A percentile compares a stretch with the other conserved stretches of the same genome.
Conservation (phyloP, 108 stramenopile genomes). For the Parmales sp. region DNA sequence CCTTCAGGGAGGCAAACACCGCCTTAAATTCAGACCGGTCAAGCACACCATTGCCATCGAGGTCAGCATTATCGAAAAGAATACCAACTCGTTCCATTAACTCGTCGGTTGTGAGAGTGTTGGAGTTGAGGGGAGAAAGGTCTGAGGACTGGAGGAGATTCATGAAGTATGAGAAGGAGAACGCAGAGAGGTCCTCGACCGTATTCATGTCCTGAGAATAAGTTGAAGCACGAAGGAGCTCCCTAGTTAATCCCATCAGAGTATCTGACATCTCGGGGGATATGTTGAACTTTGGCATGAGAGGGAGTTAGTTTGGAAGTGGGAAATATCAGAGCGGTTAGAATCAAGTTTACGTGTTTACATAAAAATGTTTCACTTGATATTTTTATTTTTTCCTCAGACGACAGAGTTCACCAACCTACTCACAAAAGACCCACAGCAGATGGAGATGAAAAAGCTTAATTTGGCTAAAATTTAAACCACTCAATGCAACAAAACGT, state of each 20-base stretch:
- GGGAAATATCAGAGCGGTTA: too few relatives aligned
- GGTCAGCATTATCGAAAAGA: not conserved
- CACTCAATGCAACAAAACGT: too few relatives aligned
- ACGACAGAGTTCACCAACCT: too few relatives aligned
- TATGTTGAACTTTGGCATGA: too few relatives aligned
- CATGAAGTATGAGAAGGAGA: slow-evolving; percentile 11
- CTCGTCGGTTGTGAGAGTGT: not conserved
- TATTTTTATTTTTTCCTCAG: too few relatives aligned
- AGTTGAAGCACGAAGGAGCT: not conserved
- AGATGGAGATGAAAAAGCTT: too few relatives aligned
- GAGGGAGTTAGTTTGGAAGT: too few relatives aligned
- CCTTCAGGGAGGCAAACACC: not conserved
- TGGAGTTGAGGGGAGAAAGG: not conserved
- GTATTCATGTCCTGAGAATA: not conserved
- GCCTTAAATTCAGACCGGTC: slow-evolving; percentile 13
- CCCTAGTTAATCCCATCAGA: not conserved
- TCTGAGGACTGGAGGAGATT: not conserved
- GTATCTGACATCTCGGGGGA: not conserved
- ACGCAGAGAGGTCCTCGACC: not conserved
- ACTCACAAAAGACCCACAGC: too few relatives aligned
- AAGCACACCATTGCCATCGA: not conserved
- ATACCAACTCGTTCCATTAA: not conserved
- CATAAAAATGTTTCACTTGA: too few relatives aligned
- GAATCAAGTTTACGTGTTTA: too few relatives aligned
- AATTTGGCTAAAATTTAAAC: too few relatives aligned